Evolutionary conservation across 139 green algal species (phyloP).

Genomic region (Zygnema circumcarinatum): DNA sequence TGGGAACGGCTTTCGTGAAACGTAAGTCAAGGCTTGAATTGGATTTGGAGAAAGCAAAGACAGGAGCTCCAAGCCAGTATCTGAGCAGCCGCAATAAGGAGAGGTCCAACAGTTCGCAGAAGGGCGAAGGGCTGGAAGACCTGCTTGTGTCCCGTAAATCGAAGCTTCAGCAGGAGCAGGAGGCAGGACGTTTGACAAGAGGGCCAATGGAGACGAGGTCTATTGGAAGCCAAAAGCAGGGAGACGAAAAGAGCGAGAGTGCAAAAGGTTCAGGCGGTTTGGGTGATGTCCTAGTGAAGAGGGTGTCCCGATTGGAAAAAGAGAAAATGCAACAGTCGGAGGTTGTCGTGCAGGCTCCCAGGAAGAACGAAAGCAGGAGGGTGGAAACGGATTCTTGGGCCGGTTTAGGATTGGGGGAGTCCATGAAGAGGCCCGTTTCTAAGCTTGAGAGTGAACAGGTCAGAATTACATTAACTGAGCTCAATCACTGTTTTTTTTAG

Average conservation of each 20-base stretch:
- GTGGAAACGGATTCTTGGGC: constrained; percentile 15
- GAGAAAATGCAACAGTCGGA: constrained; percentile 20
- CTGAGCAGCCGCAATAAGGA: background rate
- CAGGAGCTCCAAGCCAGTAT: background rate
- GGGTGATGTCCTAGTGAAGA: constrained; percentile 37
- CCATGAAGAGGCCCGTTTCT: constrained; percentile 47
- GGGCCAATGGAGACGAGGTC: background rate
- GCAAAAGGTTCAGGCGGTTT: constrained; percentile 5
- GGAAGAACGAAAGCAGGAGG: background rate
- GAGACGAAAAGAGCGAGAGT: constrained; percentile 18
- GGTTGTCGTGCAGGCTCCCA: background rate
- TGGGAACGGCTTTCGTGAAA: background rate
- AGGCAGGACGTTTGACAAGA: background rate
- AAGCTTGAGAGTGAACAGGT: constrained; percentile 39
- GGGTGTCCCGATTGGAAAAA: constrained; percentile 27
- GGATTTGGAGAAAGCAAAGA: constrained; percentile 41
- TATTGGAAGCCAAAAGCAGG: background rate
- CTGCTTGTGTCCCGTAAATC: constrained; percentile 9
- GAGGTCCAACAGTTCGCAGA: background rate
- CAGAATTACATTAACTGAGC: background rate
- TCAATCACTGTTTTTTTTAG: too few relatives aligned
- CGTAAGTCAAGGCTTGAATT: constrained; percentile 45
- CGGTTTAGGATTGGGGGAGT: background rate
- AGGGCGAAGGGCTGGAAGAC: background rate
- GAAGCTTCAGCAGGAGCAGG: constrained; percentile 39